Evolutionary conservation across 176 grass and related monocot genomes (phyloP).

Genomic region (Rhipidocladum racemiflorum): DNA sequence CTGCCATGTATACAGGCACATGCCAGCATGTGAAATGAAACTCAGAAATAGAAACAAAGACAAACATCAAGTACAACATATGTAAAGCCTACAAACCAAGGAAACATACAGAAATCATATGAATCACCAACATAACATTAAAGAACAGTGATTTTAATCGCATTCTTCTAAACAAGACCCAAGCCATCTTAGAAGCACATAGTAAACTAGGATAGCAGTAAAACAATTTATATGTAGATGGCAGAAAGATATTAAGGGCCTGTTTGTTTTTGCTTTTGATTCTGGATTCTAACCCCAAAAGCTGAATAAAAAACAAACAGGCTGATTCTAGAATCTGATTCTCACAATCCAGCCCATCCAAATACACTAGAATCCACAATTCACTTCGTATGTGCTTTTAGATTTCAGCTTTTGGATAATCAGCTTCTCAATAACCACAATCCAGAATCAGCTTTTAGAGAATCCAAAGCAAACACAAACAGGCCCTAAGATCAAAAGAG

Average conservation of each 20-base stretch:
- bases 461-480: too few relatives aligned
- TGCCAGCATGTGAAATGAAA: not conserved
- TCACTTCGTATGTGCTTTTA: too few relatives aligned
- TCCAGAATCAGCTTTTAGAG: too few relatives aligned
- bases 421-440: too few relatives aligned
- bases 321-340: too few relatives aligned
- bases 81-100: not conserved
- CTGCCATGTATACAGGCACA: constrained; percentile 20
- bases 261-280: too few relatives aligned
- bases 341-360: too few relatives aligned
- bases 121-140: not conserved
- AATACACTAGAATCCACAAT: too few relatives aligned
- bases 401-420: too few relatives aligned
- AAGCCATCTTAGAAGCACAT: not conserved
- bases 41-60: not conserved
- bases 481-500: not conserved
- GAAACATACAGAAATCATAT: not conserved
- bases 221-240: not conserved
- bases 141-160: too few relatives aligned
- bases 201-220: not conserved
- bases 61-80: not conserved
- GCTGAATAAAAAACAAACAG: too few relatives aligned
- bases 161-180: not conserved
- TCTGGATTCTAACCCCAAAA: too few relatives aligned
- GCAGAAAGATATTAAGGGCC: not conserved